Evolutionary conservation across 2,329 filamentous ascomycete species (phyloP).

Genomic region (Cercospora janseana): DNA sequence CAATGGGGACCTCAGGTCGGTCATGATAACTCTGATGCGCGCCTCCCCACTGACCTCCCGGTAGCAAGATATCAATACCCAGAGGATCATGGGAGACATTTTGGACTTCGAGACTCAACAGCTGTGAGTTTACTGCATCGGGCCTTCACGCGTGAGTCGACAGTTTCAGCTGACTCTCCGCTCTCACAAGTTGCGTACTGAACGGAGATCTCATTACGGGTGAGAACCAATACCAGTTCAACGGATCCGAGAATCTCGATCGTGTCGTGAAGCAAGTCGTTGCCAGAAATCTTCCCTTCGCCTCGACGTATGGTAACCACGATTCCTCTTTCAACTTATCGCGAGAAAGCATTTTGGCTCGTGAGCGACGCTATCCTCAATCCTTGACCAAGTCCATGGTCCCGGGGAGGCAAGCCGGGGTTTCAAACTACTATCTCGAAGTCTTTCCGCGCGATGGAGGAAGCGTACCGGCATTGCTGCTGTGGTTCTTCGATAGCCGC

Average conservation of each 20-base stretch:
- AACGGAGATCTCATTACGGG: slow-evolving; percentile 67
- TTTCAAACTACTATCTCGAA: slow-evolving; percentile 57
- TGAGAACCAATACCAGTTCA: slow-evolving; percentile 58
- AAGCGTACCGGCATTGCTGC: slow-evolving; percentile 46
- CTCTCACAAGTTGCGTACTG: not conserved
- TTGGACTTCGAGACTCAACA: slow-evolving; percentile 57
- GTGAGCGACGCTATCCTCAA: slow-evolving; percentile 41
- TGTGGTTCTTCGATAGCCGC: slow-evolving; percentile 72
- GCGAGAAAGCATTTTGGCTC: slow-evolving; percentile 43
- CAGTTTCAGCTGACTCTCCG: not conserved
- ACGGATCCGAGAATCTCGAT: slow-evolving; percentile 59
- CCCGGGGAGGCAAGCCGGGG: slow-evolving; percentile 39
- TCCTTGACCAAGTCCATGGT: slow-evolving; percentile 49
- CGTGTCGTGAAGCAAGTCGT: slow-evolving; percentile 59
- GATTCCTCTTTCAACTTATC: slow-evolving; percentile 61
- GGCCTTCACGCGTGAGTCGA: no score
- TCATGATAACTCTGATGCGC: not conserved
- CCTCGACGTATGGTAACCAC: slow-evolving; percentile 70
- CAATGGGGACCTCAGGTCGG: slow-evolving; percentile 39
- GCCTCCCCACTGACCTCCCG: slow-evolving; percentile 34
- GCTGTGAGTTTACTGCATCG: no score
- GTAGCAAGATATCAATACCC: slow-evolving; percentile 56
- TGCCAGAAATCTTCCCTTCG: slow-evolving; percentile 57
- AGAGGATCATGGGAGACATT: slow-evolving; percentile 57
- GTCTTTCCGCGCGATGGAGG: slow-evolving; percentile 49